Conservation (phyloP, 2,329 filamentous ascomycete genomes). For the Sporothrix pseudoabietina region DNA sequence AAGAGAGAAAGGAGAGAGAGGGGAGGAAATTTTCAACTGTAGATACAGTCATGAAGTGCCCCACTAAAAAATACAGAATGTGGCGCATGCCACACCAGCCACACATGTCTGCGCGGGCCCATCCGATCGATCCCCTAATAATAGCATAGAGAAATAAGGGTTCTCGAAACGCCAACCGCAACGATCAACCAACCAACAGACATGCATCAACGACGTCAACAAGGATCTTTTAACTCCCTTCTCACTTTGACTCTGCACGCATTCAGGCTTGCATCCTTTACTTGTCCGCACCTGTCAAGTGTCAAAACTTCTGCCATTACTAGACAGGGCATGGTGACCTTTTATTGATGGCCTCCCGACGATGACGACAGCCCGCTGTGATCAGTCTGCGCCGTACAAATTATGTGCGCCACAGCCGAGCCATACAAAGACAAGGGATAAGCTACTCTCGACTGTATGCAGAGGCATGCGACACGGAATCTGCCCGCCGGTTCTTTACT, state of each 20-base stretch:
- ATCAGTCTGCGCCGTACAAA: background rate
- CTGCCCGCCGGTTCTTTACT: background rate
- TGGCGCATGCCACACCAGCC: conserved; percentile 23
- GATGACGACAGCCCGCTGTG: background rate
- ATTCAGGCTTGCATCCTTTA: background rate
- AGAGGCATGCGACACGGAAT: background rate
- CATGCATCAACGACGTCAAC: background rate
- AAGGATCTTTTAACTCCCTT: background rate
- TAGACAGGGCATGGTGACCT: background rate
- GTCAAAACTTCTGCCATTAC: background rate
- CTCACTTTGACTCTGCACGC: background rate
- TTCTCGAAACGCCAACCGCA: background rate
- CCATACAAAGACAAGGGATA: background rate
- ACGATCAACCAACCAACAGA: background rate
- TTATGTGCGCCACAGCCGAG: background rate
- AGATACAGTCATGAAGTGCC: background rate
- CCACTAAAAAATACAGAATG: background rate
- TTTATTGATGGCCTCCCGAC: background rate
- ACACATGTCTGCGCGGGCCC: conserved; percentile 11
- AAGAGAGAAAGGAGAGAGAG: background rate
- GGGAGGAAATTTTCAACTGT: conserved; percentile 16
- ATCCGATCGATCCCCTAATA: conserved; percentile 1
- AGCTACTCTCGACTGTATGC: background rate
- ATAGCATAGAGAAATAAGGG: background rate
- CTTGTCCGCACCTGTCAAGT: background rate